Evolutionary conservation across 495 filamentous ascomycete species (phyloP).

Genomic region (Daldinia childiae): DNA sequence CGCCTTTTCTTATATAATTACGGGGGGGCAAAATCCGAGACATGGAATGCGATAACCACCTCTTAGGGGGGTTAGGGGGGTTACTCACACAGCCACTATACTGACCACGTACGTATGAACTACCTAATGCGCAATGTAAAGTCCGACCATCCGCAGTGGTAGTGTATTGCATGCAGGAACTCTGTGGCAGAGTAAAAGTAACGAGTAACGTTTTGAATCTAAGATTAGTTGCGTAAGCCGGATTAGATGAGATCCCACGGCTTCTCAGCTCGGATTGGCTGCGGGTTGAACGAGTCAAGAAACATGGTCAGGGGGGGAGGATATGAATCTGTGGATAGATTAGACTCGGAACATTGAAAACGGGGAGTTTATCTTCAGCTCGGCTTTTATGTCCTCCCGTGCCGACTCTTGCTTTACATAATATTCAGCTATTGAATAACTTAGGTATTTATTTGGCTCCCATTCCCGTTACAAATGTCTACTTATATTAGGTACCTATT

Average conservation of each 20-base stretch:
- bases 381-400: conserved; percentile 38
- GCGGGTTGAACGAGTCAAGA: conserved; percentile 28
- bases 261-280: conserved; percentile 7
- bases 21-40: conserved; percentile 35
- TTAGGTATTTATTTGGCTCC: too few relatives aligned
- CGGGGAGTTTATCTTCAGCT: conserved; percentile 22
- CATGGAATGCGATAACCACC: conserved; percentile 18
- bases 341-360: conserved; percentile 24
- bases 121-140: conserved; percentile 24
- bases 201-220: conserved; percentile 14
- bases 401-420: conserved; percentile 14
- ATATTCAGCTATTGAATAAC: too few relatives aligned
- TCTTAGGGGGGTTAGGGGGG: too few relatives aligned
- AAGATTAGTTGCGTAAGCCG: conserved; percentile 10
- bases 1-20: conserved; percentile 36
- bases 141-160: conserved; percentile 12
- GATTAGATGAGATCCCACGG: conserved; percentile 3
- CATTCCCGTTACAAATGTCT: too few relatives aligned
- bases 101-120: neutral
- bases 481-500: too few relatives aligned
- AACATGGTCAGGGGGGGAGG: conserved; percentile 16
- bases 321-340: conserved; percentile 1
- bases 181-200: conserved; percentile 7
- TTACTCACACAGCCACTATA: neutral
- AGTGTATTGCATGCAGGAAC: conserved; percentile 20